Base-by-base conservation (phyloP, 176 grass and related monocot genomes). In the Carex scoparia region DNA sequence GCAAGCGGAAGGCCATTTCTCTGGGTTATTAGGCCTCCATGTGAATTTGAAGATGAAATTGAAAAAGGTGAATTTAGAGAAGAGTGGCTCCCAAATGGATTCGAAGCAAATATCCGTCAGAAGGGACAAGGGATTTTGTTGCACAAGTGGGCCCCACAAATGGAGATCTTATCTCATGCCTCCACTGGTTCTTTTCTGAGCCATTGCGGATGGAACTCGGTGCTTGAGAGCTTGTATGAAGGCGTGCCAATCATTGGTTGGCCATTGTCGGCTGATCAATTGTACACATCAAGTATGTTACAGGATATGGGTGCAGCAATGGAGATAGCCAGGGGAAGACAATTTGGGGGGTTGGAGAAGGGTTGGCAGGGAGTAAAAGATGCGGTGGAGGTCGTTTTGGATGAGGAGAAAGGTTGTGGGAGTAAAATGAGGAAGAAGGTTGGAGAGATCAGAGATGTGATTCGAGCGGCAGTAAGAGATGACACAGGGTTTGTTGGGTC, bases 161-260 rank as follows among this genome's bases (percentile, higher is more conserved):
- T 66, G 58, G 6, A 11, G 31, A 49, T 91, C 53, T 81, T 91
- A 65, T 87, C 69, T 44, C 89, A 91, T 84, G 68, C 62, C 51
- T 91, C 89, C 16, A 88, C 79, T 32, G 86, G 86, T 65, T 86
- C 86, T 62, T 88, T 86, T 87, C 86, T 86, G 57, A 85, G 81
- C 76, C 88, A 90, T 40, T 84, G 85, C 51, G 85, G 85, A 2
- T 90, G 88, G 85, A 90, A 90, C 81, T 90, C 85, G 9, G 62
- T 87, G 73, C 51, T 80, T 3, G 53, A 80, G 79, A 81, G 79
- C 35, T 61, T 81, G 79, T 44, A 40, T 10, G 33, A 44, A 81
- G 79, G 79, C 7, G 18, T 81, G 8, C 79, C 35, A 0, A 81
- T 65, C 57, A 81, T 81, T 42, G 58, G 58, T 81, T 81, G 79